Evolutionary conservation across 2,329 filamentous ascomycete genomes (phyloP), one percentile per base, ranked within the genome.

Genomic region (Cadophora malorum): DNA sequence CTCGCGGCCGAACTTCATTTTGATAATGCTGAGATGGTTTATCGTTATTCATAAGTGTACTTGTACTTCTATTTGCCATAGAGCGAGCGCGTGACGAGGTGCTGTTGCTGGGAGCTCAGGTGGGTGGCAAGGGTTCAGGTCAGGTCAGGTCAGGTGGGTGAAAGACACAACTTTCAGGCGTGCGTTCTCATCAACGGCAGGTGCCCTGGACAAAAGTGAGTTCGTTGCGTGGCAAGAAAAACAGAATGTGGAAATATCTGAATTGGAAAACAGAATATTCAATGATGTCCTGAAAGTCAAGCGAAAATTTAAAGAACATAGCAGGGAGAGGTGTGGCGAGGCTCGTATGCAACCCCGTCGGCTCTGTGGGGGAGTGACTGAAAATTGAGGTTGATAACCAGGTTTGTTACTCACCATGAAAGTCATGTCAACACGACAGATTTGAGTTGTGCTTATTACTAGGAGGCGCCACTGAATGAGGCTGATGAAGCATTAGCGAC

Each of bases 1-100:
- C 75, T 90, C 86, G 77, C 91, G 91, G 33, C 90, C 92, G 79
- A 96, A 97, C 84, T 97, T 97, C 93, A 97, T 97, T 65, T 56
- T 73, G 52, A 33, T 9, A 41, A n/a, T 50, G 28, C 35, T 41
- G 53, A 16, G 21, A 21, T 59, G 8, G 21, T 33, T 14, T 59
- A 59, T 59, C 33, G 35, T 21, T 45, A 19, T 59, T 59, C 38
- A 33, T 45, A 59, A 45, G 21, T 59, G 12, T 25, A 41, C 16
- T 59, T 59, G 33, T 59, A 41, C 9, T 59, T 14, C 3, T 21
- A 25, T 38, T 38, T 58, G 33, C 4, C 25, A 14, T 12, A 28
- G n/a, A 55, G 47, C 25, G 35, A 56, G 23, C 62, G 62, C 53
- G 62, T 64, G 62, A 64, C 50, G 10, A 41, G 4, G 9, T 64